These are phyloP conservation scores for Saccharomycopsis sp. DNA, from an alignment of 805 yeast genomes.

Conservation along the genomic window DNA sequence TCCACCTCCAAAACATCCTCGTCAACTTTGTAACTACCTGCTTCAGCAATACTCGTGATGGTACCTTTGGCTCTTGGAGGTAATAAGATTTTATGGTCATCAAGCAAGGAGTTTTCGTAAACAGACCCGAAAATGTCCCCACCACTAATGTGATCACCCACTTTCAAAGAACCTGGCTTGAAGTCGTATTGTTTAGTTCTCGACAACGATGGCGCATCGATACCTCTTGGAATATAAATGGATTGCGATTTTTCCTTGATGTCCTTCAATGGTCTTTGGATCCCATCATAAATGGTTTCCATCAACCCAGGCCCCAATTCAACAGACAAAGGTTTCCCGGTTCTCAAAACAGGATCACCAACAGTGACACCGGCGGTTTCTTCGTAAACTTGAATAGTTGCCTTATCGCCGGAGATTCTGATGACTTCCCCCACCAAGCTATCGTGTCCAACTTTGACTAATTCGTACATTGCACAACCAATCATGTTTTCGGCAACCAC, in stretches of 20 bases:
- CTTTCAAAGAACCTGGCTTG: constrained; percentile 67
- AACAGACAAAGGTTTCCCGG: constrained; percentile 98
- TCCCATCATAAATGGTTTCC: constrained; percentile 99
- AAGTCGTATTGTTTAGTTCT: constrained; percentile 80
- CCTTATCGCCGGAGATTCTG: constrained; percentile 92
- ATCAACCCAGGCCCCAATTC: constrained; percentile 98
- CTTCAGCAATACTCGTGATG: constrained; percentile 75
- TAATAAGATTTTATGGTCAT: constrained; percentile 86
- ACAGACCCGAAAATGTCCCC: constrained; percentile 91
- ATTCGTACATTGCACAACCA: constrained; percentile 99
- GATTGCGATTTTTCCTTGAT: constrained; percentile 82
- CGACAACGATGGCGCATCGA: constrained; percentile 89
- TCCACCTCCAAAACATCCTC: constrained; percentile 89
- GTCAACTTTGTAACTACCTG: constrained; percentile 87
- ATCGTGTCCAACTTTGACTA: constrained; percentile 96
- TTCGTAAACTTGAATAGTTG: constrained; percentile 97
- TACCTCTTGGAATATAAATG: constrained; percentile 97
- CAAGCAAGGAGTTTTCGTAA: constrained; percentile 85
- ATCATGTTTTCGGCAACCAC: constrained; percentile 97
- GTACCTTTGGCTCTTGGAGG: constrained; percentile 99
- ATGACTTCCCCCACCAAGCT: constrained; percentile 97
- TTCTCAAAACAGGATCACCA: constrained; percentile 97
- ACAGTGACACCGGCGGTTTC: constrained; percentile 99
- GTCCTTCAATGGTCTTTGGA: constrained; percentile 95
- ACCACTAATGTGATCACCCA: constrained; percentile 96